These are phyloP conservation scores for Linderniella brevidens DNA, from an alignment of 257 asterid species.

Conservation along the genomic window DNA sequence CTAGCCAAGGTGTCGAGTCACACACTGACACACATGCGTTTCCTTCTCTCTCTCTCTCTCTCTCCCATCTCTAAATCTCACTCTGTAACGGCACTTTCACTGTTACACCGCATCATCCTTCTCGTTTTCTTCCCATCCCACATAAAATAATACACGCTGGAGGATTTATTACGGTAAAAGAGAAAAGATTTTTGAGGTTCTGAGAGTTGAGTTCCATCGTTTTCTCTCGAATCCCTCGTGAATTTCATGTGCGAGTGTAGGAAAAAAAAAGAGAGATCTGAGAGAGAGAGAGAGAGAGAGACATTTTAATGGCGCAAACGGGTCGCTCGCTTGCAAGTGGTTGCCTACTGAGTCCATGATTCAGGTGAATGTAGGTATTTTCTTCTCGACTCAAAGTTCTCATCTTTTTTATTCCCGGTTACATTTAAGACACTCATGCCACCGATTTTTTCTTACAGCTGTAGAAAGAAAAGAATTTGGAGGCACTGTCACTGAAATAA, in stretches of 20 bases:
- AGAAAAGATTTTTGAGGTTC: neutral
- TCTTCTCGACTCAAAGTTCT: conserved; percentile 1
- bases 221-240: conserved; percentile 35
- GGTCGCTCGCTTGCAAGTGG: conserved; percentile 36
- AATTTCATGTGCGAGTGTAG: conserved; percentile 2
- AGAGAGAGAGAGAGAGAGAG: too few species aligned
- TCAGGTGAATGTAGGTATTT: conserved; percentile 49
- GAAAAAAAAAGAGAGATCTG: conserved; percentile 66
- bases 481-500: neutral
- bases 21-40: too few species aligned
- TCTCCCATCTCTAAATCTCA: conserved; percentile 12
- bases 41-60: conserved; percentile 9
- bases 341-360: conserved; percentile 33
- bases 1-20: too few species aligned
- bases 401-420: too few species aligned
- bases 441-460: conserved; percentile 9
- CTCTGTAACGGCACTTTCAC: conserved; percentile 8
- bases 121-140: neutral
- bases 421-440: conserved; percentile 11
- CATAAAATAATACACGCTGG: neutral
- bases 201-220: conserved; percentile 19
- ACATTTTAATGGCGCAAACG: conserved; percentile 39
- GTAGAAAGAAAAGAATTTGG: conserved; percentile 1
- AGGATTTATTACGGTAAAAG: too few species aligned
- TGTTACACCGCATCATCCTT: conserved; percentile 6